Base-by-base conservation (phyloP, 495 filamentous ascomycete species). In the Penicillium bovifimosum region DNA sequence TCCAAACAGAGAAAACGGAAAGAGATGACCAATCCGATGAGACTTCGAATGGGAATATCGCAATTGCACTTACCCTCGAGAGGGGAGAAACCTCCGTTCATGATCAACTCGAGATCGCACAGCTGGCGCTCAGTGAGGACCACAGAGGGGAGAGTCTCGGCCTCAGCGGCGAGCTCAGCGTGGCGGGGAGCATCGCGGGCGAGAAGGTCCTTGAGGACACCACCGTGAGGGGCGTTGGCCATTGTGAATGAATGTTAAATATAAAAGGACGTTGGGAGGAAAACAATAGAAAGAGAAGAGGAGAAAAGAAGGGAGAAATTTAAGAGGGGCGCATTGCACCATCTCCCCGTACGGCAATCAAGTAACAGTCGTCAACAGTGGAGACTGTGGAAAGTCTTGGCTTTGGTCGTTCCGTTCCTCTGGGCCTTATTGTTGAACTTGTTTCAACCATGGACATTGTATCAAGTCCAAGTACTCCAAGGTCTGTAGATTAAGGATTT, bases 11-110 rank as follows among this genome's bases (percentile, higher is more conserved):
- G 20, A 24, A 24, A 24, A 2, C 20, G 20, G 5, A 36, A 49
- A n/a, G 34, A 45, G 52, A 40, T 32, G 24, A 18, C 6, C 14
- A 41, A 10, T 2, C 26, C 7, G 9, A 27, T 1, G 16, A 18
- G 6, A 26, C 14, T 9, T 9, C 35, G 41, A 41, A 11, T 34
- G 38, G 24, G 3, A 9, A 1, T 1, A 31, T 7, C 1, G 28
- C 34, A 47, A 57, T 45, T 42, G 24, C 52, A 80, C 86, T 47
- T 62, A 95, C 91, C 95, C 80, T 97, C 95, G 17, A 98, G 81
- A 43, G 93, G 93, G 57, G 90, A 95, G 75, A 98, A 98, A 47
- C 95, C 93, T 62, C 93, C 93, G 74, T 84, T 96, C 73, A 97
- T 82, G 56, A 98, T 86, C 76, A 98, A 68, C 69, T 98, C 93